Percentiles rank a stretch among this genome's conserved stretches.
phyloP scores from a whole-genome alignment of 2,329 filamentous ascomycete genomes.

The Chaetothyriales sp. region DNA sequence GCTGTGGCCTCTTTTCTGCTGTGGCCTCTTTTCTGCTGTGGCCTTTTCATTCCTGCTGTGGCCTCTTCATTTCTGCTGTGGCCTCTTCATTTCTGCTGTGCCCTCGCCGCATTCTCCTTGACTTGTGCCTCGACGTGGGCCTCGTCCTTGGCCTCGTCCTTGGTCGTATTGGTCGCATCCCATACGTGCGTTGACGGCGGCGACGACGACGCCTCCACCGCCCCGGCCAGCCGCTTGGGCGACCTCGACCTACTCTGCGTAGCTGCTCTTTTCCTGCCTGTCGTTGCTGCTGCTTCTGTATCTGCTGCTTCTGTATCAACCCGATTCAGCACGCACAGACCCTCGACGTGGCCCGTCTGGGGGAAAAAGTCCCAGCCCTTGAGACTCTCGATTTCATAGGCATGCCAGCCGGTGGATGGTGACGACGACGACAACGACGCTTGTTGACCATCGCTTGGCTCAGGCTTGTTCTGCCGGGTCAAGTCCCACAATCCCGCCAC shows the following conservation, averaged over 20 bases:
- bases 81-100: neutral
- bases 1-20: too few relatives aligned
- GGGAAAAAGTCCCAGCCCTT: constrained; percentile 96
- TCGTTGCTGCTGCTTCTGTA: neutral
- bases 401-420: constrained; percentile 17
- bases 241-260: neutral
- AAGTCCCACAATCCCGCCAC: neutral
- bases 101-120: neutral
- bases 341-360: constrained; percentile 59
- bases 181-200: neutral
- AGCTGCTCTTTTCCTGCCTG: neutral
- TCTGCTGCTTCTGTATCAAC: constrained; percentile 10
- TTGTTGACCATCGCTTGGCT: constrained; percentile 1
- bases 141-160: neutral
- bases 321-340: constrained; percentile 45
- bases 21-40: too few relatives aligned
- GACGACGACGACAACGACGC: too few relatives aligned
- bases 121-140: neutral
- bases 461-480: neutral
- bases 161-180: neutral
- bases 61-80: neutral
- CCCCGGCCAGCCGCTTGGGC: neutral
- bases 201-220: too few relatives aligned
- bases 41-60: too few relatives aligned
- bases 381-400: constrained; percentile 80